A percentile compares a stretch with the other conserved stretches of the same genome.
phyloP scores from a whole-genome alignment of 257 asterid species.

The Thymus mandschuricus region DNA sequence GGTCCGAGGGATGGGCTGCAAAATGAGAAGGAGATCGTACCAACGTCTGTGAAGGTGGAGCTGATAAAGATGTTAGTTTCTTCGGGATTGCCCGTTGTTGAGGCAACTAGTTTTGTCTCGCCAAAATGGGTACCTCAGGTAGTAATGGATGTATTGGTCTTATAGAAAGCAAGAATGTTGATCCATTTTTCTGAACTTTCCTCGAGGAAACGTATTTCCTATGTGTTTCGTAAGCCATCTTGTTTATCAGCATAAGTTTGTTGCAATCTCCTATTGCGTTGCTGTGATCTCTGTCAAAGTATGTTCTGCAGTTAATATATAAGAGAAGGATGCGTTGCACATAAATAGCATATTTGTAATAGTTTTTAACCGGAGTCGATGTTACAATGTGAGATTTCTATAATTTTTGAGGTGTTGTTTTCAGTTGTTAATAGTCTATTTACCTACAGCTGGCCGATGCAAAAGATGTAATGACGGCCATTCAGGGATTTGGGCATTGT shows the following conservation, averaged over 20 bases:
- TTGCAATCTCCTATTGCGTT: neutral
- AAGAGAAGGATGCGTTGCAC: neutral
- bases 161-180: conserved; percentile 3
- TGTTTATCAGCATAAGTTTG: neutral
- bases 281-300: conserved; percentile 10
- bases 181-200: neutral
- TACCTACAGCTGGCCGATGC: conserved; percentile 83
- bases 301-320: neutral
- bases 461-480: conserved; percentile 75
- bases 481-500: conserved; percentile 56
- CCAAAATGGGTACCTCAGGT: conserved; percentile 99
- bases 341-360: neutral
- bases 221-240: conserved; percentile 6
- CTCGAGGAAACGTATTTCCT: neutral
- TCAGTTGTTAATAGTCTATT: conserved; percentile 26
- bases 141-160: neutral
- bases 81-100: conserved; percentile 81
- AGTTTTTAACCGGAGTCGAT: neutral
- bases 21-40: conserved; percentile 82
- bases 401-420: conserved; percentile 29
- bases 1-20: conserved; percentile 96
- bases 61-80: conserved; percentile 77
- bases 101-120: conserved; percentile 94
- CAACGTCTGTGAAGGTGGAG: conserved; percentile 81
- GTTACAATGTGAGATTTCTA: conserved; percentile 3